Evolutionary conservation across 1,284 basidiomycete species (phyloP), one percentile per base, ranked within the genome.

Genomic region (Cutaneotrichosporon sp.): DNA sequence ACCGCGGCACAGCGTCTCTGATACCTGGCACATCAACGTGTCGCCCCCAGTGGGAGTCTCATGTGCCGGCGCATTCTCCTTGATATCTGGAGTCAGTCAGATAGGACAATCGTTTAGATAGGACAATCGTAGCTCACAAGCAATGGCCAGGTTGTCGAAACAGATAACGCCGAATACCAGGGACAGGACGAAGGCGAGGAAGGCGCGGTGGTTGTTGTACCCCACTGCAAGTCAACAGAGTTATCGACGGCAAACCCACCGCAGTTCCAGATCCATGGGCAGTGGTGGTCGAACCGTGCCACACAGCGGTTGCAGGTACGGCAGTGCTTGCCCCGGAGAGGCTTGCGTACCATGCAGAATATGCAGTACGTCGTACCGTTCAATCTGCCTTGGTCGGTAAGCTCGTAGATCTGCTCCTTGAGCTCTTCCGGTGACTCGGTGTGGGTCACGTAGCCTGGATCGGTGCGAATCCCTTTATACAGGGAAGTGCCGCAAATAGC

Each of bases 221-320:
- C 96, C 96, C 51, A 98, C 89, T 90, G 64, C 26, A 10, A 10
- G 26, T 30, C 26, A 30, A 10, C 26, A 15, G n/a, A n/a, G n/a
- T n/a, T 38, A 34, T 54, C 14, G 46, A 39, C 34, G 30, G 4
- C 10, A 18, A 1, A 77, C 86, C 39, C 69, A 90, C 88, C 84
- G 72, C 94, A 97, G 75, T 97, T 97, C 88, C 91, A 96, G n/a
- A 97, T 85, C 94, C 94, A 99, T 8, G 96, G 96, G 67, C 94
- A 97, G 68, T 97, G 93, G 66, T 97, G 92, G 68, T 97, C 92
- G 67, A 86, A 88, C 46, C 89, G 80, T 8, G 87, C 89, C 15
- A 93, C 81, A 67, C 96, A 98, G 54, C 85, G 84, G 62, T 93
- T 86, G 69, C 93, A 97, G 33, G 88, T 80, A 14, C 91, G 83